These are phyloP conservation scores for Tilletia caries DNA, from an alignment of 1,284 basidiomycete genomes.

Conservation along the genomic window DNA sequence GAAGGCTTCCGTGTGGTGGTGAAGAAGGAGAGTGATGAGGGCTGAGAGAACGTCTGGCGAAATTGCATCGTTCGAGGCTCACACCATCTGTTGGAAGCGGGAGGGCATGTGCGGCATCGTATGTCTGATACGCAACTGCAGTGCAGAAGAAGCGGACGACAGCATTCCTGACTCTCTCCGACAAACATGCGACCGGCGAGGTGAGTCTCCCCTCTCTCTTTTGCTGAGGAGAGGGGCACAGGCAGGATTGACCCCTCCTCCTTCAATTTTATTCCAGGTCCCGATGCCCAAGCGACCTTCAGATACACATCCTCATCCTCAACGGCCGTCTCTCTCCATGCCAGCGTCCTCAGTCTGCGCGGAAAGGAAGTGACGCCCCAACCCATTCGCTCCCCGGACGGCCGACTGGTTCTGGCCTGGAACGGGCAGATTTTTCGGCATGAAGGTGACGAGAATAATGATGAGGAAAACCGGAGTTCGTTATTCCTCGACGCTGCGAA, in stretches of 20 bases:
- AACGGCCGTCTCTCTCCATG: neutral
- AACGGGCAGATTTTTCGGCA: constrained; percentile 47
- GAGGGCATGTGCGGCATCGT: constrained; percentile 14
- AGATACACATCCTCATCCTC: neutral
- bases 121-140: neutral
- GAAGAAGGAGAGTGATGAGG: neutral
- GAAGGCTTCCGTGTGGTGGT: neutral
- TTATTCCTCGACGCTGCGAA: constrained; percentile 19
- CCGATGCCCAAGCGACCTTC: neutral
- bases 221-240: too few species aligned
- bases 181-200: neutral
- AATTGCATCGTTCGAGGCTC: too few species aligned
- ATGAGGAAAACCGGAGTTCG: neutral
- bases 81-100: too few species aligned
- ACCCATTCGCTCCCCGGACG: constrained; percentile 26
- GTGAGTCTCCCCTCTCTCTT: neutral
- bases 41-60: neutral
- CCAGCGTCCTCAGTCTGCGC: constrained; percentile 41
- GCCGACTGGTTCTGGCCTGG: constrained; percentile 34
- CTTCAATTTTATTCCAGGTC: neutral
- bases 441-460: neutral
- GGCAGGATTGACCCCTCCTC: too few species aligned
- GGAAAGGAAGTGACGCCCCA: constrained; percentile 33
- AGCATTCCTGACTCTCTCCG: neutral
- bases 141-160: too few species aligned